phyloP scores from a whole-genome alignment of 805 yeast species.

The Lipomyces yamanashiensis region DNA sequence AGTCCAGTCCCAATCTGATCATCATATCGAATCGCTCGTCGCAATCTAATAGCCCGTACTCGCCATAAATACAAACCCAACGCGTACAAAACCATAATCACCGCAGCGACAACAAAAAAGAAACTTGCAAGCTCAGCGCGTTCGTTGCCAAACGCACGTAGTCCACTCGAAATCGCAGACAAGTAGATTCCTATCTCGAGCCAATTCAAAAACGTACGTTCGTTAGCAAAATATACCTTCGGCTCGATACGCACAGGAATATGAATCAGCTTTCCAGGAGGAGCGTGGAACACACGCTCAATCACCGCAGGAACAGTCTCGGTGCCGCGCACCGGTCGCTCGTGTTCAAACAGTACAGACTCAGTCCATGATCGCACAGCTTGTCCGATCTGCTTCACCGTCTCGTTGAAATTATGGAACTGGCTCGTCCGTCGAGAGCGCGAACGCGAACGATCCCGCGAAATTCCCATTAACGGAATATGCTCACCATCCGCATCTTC shows the following conservation, averaged over 20 bases:
- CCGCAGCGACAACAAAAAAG: constrained; percentile 83
- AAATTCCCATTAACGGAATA: constrained; percentile 38
- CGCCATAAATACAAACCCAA: constrained; percentile 78
- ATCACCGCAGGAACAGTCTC: constrained; percentile 6
- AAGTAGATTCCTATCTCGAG: constrained; percentile 84
- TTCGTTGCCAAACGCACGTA: constrained; percentile 80
- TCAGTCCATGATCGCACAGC: constrained; percentile 26
- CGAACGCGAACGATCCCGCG: constrained; percentile 19
- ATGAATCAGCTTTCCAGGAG: constrained; percentile 85
- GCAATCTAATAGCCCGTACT: constrained; percentile 78
- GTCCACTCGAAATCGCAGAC: constrained; percentile 85
- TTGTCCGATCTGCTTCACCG: constrained; percentile 19
- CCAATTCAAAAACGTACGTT: constrained; percentile 94
- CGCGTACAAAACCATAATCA: constrained; percentile 73
- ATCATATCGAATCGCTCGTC: constrained; percentile 81
- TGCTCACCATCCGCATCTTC: constrained; percentile 38
- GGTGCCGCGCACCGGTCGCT: constrained; percentile 1
- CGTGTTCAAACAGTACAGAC: constrained; percentile 25
- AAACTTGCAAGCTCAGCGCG: constrained; percentile 73
- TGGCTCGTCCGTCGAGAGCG: constrained; percentile 19
- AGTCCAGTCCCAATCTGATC: constrained; percentile 86
- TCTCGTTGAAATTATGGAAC: constrained; percentile 24
- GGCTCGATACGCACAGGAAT: constrained; percentile 98
- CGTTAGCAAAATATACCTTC: constrained; percentile 98
- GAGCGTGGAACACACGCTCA: constrained; percentile 33